Evolutionary conservation across 768 basidiomycete species (phyloP).

Genomic region (Pleurotus ostreatus): DNA sequence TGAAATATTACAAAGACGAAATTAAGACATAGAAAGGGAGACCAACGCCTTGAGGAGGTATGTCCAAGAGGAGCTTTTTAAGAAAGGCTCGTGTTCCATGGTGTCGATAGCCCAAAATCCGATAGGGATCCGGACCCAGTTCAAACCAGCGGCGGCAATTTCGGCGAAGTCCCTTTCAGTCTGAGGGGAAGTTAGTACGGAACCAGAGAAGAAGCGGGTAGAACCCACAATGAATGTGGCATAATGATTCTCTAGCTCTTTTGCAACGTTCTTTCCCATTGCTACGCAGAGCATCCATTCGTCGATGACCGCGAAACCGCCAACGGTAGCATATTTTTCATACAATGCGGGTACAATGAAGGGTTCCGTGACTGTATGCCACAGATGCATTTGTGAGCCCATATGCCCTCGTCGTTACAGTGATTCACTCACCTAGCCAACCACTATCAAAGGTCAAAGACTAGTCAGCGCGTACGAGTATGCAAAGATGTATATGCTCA

Average conservation of each 20-base stretch:
- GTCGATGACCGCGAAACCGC: constrained; percentile 47
- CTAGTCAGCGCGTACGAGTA: constrained; percentile 9
- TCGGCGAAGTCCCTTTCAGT: constrained; percentile 71
- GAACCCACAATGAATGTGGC: constrained; percentile 73
- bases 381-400: not conserved
- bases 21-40: not conserved
- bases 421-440: constrained; percentile 34
- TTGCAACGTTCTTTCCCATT: constrained; percentile 62
- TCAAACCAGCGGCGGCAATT: constrained; percentile 78
- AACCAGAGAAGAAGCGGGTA: not conserved
- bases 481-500: constrained; percentile 18
- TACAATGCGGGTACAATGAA: constrained; percentile 71
- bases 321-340: constrained; percentile 51
- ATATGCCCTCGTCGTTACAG: not conserved
- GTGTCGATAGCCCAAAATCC: constrained; percentile 88
- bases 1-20: not conserved
- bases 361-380: constrained; percentile 58
- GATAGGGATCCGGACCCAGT: constrained; percentile 83
- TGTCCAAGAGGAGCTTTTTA: constrained; percentile 73
- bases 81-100: constrained; percentile 73
- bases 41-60: constrained; percentile 46
- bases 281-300: constrained; percentile 73
- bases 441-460: constrained; percentile 23
- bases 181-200: constrained; percentile 23
- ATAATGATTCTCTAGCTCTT: constrained; percentile 77